phyloP scores from a whole-genome alignment of 2,329 filamentous ascomycete species.

The Cladosporium sp. region DNA sequence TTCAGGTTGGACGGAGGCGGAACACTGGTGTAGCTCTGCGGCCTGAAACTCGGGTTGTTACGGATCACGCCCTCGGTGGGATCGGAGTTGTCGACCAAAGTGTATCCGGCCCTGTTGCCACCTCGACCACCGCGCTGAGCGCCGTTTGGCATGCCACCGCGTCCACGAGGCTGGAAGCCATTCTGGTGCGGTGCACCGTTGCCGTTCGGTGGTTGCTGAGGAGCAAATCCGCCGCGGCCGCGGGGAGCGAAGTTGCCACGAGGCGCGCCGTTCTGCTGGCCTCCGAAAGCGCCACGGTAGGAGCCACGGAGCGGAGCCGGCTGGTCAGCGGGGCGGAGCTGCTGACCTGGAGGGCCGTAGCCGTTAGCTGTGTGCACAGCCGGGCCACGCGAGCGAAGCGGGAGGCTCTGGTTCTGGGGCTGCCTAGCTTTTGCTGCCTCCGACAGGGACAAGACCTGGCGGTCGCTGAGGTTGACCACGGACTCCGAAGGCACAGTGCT shows the following conservation, averaged over 20 bases:
- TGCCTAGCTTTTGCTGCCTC: conserved; percentile 27
- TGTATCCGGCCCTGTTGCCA: conserved; percentile 39
- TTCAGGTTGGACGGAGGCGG: conserved; percentile 56
- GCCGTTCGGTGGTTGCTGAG: conserved; percentile 16
- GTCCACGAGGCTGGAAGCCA: conserved; percentile 19
- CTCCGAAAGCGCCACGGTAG: conserved; percentile 51
- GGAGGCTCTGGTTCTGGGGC: conserved; percentile 20
- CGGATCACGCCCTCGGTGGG: conserved; percentile 48
- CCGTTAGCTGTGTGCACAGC: conserved; percentile 47
- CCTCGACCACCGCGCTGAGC: conserved; percentile 32
- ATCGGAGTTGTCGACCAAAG: conserved; percentile 44
- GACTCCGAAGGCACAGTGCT: conserved; percentile 84
- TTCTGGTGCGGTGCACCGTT: conserved; percentile 5
- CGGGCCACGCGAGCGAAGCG: conserved; percentile 23
- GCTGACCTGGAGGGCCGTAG: conserved; percentile 55
- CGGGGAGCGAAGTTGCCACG: conserved; percentile 25
- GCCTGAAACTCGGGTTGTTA: conserved; percentile 52
- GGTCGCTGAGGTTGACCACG: conserved; percentile 78
- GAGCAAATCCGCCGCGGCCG: conserved; percentile 32
- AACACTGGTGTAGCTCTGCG: conserved; percentile 47
- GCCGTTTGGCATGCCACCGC: conserved; percentile 26
- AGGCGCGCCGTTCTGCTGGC: conserved; percentile 28
- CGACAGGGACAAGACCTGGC: conserved; percentile 65
- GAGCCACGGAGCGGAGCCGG: conserved; percentile 54
- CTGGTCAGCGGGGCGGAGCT: conserved; percentile 51